A percentile compares a stretch with the other conserved stretches of the same genome.
These are phyloP conservation scores for Eurotiales sp. DNA, from an alignment of 2,329 filamentous ascomycete genomes.

Conservation along the genomic window DNA sequence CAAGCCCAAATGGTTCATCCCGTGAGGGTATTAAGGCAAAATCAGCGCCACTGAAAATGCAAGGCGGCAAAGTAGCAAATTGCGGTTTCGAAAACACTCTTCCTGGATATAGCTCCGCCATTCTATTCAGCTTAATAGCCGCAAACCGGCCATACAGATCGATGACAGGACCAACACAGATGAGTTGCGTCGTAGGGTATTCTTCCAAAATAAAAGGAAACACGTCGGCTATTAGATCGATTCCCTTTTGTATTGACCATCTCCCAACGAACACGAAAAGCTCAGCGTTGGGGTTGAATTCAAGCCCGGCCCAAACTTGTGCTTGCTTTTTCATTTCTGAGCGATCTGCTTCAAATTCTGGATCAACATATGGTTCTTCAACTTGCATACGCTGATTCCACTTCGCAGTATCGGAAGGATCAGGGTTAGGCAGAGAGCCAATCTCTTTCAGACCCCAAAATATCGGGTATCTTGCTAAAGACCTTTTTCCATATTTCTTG, in stretches of 20 bases:
- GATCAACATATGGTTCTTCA: slow-evolving; percentile 46
- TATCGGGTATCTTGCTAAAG: slow-evolving; percentile 59
- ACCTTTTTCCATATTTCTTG: slow-evolving; percentile 60
- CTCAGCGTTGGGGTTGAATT: slow-evolving; percentile 56
- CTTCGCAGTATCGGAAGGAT: slow-evolving; percentile 57
- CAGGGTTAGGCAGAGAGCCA: slow-evolving; percentile 58
- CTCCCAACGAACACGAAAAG: slow-evolving; percentile 63
- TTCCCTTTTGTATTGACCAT: slow-evolving; percentile 62
- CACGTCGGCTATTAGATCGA: slow-evolving; percentile 61
- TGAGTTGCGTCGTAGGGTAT: slow-evolving; percentile 53
- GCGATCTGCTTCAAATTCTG: slow-evolving; percentile 48
- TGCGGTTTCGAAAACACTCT: slow-evolving; percentile 61
- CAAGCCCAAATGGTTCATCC: slow-evolving; percentile 62
- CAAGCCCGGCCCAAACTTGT: slow-evolving; percentile 59
- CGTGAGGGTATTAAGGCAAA: slow-evolving; percentile 63
- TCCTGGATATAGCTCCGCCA: slow-evolving; percentile 59
- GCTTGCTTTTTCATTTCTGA: slow-evolving; percentile 53
- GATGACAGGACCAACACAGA: slow-evolving; percentile 58
- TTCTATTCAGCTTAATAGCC: slow-evolving; percentile 55
- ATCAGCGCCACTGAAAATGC: slow-evolving; percentile 61
- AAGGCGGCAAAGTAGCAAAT: slow-evolving; percentile 59
- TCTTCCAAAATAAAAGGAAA: slow-evolving; percentile 58
- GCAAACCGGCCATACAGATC: slow-evolving; percentile 62
- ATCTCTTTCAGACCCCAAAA: slow-evolving; percentile 60
- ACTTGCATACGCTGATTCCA: slow-evolving; percentile 50